phyloP scores from a whole-genome alignment of 1,284 basidiomycete species.

The Sporisorium scitamineum region DNA sequence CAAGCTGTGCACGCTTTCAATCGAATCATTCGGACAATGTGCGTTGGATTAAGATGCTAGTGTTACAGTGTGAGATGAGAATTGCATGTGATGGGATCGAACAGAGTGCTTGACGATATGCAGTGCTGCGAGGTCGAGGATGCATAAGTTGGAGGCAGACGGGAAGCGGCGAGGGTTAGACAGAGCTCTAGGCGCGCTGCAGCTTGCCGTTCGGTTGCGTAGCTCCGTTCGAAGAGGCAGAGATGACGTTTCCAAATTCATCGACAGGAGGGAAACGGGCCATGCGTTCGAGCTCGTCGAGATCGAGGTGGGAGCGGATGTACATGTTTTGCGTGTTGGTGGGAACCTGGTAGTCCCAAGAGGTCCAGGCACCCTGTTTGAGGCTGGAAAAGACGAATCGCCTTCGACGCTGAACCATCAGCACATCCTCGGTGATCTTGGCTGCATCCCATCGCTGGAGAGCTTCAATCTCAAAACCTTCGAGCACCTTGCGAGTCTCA shows the following conservation, averaged over 20 bases:
- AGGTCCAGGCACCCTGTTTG: conserved; percentile 42
- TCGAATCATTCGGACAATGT: neutral
- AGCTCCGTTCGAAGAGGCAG: neutral
- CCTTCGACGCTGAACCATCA: conserved; percentile 30
- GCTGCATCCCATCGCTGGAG: conserved; percentile 31
- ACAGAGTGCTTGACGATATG: neutral
- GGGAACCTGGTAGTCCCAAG: conserved; percentile 45
- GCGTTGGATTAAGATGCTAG: neutral
- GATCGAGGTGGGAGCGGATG: conserved; percentile 40
- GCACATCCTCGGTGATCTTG: conserved; percentile 46
- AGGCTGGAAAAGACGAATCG: conserved; percentile 41
- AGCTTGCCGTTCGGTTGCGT: neutral
- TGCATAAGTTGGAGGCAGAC: neutral
- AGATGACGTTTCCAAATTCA: conserved; percentile 23
- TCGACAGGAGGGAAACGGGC: conserved; percentile 43
- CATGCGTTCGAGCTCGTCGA: conserved; percentile 46
- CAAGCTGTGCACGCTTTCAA: neutral
- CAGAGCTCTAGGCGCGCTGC: conserved; percentile 4
- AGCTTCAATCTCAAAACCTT: conserved; percentile 26
- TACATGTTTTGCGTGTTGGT: conserved; percentile 41
- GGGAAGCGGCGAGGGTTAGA: neutral
- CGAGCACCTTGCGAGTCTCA: conserved; percentile 25
- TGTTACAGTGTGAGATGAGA: neutral
- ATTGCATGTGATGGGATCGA: neutral
- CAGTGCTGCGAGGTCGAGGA: neutral